Evolutionary conservation across 257 asterid genomes (phyloP).

Genomic region (Henckelia pumila): DNA sequence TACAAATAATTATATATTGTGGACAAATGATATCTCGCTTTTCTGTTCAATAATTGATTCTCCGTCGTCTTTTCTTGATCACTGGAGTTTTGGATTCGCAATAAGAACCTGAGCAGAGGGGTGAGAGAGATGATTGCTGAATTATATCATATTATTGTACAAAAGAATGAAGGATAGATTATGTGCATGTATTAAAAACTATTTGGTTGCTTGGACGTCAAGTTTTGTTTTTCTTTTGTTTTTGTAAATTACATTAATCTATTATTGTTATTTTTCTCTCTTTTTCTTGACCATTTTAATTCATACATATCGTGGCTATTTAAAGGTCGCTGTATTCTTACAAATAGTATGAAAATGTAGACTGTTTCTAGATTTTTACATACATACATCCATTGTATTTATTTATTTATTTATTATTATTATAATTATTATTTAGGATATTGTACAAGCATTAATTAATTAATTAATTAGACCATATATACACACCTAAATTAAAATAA

Average conservation of each 20-base stretch:
- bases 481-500: too few species aligned
- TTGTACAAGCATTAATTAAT: too few species aligned
- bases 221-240: constrained; percentile 52
- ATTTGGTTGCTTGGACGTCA: constrained; percentile 85
- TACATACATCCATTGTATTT: too few species aligned
- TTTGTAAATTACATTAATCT: constrained; percentile 29
- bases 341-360: background rate
- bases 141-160: constrained; percentile 31
- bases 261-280: constrained; percentile 1
- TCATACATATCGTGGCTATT: background rate
- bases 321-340: background rate
- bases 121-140: constrained; percentile 31
- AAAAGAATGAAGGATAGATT: constrained; percentile 23
- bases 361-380: background rate
- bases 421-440: too few species aligned
- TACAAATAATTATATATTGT: too few species aligned
- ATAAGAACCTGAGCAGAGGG: constrained; percentile 26
- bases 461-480: too few species aligned
- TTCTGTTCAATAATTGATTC: constrained; percentile 22
- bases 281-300: constrained; percentile 5
- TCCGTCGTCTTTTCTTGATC: constrained; percentile 10
- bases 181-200: constrained; percentile 25
- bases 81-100: background rate
- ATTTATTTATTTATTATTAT: too few species aligned
- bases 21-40: background rate